phyloP scores from a whole-genome alignment of 1,139 yeast species.

The Geotrichum citri-aurantii region DNA sequence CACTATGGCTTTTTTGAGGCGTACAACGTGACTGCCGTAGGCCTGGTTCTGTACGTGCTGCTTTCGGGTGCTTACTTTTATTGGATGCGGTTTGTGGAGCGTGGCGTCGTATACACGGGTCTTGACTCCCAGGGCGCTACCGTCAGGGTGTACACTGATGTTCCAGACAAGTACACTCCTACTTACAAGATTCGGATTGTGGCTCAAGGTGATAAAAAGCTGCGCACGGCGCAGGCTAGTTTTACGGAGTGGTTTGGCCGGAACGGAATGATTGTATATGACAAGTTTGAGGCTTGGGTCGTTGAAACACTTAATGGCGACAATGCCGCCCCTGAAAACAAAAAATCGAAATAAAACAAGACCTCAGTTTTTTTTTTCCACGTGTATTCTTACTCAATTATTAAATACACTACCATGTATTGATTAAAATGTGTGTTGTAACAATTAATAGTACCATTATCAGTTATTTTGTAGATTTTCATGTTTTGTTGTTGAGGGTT shows the following conservation, averaged over 20 bases:
- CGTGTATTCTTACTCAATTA: no score
- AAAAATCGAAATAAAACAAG: conserved; percentile 5
- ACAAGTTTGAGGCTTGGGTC: conserved; percentile 23
- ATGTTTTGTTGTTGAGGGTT: no score
- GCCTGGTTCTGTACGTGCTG: conserved; percentile 47
- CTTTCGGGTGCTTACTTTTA: conserved; percentile 47
- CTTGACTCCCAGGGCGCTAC: conserved; percentile 24
- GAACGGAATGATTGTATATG: conserved; percentile 28
- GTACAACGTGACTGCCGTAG: conserved; percentile 39
- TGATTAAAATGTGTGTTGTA: no score
- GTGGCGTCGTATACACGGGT: conserved; percentile 59
- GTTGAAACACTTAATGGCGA: conserved; percentile 8
- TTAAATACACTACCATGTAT: not conserved
- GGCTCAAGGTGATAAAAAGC: not conserved
- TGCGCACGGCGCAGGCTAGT: conserved; percentile 5
- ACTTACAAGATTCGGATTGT: conserved; percentile 40
- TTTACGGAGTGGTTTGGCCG: conserved; percentile 30
- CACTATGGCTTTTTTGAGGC: conserved; percentile 45
- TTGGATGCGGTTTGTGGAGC: conserved; percentile 48
- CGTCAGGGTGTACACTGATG: conserved; percentile 31
- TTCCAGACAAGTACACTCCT: conserved; percentile 41
- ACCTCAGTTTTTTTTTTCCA: no score
- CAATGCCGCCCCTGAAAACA: not conserved
- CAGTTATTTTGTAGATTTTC: no score
- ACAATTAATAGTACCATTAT: no score